Base-by-base conservation (phyloP, 2,329 filamentous ascomycete species). In the Clonostachys rhizophaga region DNA sequence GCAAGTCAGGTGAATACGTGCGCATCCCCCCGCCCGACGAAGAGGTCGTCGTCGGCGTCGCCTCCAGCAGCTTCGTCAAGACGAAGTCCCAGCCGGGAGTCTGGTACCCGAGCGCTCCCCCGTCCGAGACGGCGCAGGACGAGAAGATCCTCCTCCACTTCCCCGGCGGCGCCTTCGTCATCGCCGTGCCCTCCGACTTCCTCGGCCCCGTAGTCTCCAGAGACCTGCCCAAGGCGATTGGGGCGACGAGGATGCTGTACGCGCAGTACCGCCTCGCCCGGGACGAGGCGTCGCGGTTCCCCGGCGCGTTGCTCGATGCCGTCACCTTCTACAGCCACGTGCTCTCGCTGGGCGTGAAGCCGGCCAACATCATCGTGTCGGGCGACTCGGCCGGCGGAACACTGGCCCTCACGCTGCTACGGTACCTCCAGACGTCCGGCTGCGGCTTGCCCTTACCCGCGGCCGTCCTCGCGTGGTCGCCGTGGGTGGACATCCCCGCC, bases 381-480 rank as follows among this genome's bases (percentile, higher is more conserved):
- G 62, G 62, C 33, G 61, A 64, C 53, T 61, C 58, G 6, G 60
- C 62, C 0, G 63, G 63, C 9, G 63, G 48, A 1, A 62, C 60
- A 40, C 51, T 65, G 3, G 60, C 53, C 2, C 44, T 64, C 34
- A 58, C 49, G 4, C 49, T 65, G 33, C 50, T 63, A 8, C 57
- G 61, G 6, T 65, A 63, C 44, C 54, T 63, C 39, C 43, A 44
- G 20, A 30, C 24, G 24, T 9, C 33, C 42, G 16, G 37, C 34
- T 5, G 34, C 45, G 24, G 24, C 2, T 3, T 30, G 9, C 45
- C 45, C 6, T 17, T 12, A 9, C 45, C 45, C 11, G 6, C 14
- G 5, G 40, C 18, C n/a, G 40, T 20, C 17, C 40, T 47, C n/a
- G 40, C 43, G 5, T 47, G 40, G 40, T 47, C 45, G 8, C 45